Conservation (phyloP, 345 rosid genomes). For the Salix exigua region DNA sequence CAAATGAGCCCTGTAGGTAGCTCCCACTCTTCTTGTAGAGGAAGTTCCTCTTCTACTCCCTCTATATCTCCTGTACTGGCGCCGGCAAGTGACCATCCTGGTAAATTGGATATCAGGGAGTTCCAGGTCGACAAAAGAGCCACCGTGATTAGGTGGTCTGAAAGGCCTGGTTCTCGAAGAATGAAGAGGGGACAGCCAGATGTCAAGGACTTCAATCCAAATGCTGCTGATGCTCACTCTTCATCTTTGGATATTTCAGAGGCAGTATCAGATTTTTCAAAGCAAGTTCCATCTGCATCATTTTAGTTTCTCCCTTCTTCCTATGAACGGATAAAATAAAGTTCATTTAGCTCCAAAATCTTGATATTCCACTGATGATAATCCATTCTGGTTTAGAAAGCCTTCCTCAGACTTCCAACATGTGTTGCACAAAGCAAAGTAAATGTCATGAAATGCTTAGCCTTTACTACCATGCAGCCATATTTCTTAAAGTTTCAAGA, state of each 20-base stretch:
- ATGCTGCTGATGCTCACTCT: slow-evolving; percentile 26
- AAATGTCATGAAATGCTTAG: neutral
- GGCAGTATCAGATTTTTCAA: slow-evolving; percentile 52
- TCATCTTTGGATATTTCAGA: slow-evolving; percentile 62
- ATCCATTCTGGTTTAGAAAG: neutral
- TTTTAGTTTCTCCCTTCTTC: neutral
- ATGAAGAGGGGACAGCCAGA: slow-evolving; percentile 42
- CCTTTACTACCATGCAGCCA: neutral
- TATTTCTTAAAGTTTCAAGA: neutral
- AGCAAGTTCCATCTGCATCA: slow-evolving; percentile 34
- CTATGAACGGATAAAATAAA: neutral
- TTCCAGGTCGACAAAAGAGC: slow-evolving; percentile 74
- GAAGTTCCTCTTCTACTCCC: slow-evolving; percentile 44
- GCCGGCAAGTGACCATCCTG: slow-evolving; percentile 24
- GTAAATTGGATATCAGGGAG: slow-evolving; percentile 66
- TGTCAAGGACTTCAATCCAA: slow-evolving; percentile 32
- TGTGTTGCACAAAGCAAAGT: neutral
- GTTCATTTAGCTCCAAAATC: neutral
- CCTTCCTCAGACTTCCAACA: neutral
- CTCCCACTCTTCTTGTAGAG: slow-evolving; percentile 40
- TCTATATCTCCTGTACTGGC: slow-evolving; percentile 36
- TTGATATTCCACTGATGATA: neutral
- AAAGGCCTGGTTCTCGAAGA: slow-evolving; percentile 39
- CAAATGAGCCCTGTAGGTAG: slow-evolving; percentile 77
- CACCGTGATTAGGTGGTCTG: slow-evolving; percentile 50